phyloP scores from a whole-genome alignment of 805 yeast genomes.

The Metschnikowia dekortorum region DNA sequence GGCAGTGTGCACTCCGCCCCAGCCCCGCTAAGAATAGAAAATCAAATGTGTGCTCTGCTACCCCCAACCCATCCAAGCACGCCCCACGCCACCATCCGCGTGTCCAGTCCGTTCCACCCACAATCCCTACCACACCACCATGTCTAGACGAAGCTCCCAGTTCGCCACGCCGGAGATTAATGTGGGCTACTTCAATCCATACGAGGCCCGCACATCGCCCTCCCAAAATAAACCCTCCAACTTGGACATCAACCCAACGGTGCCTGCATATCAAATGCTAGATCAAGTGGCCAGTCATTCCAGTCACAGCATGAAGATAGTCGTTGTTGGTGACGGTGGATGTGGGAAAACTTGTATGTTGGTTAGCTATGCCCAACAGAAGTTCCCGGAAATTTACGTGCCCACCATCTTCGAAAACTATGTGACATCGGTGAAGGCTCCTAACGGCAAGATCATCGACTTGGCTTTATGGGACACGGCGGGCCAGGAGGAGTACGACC shows the following conservation, averaged over 20 bases:
- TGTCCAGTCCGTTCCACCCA: neutral
- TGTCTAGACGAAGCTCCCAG: constrained; percentile 10
- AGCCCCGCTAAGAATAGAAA: constrained; percentile 3
- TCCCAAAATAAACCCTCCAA: constrained; percentile 14
- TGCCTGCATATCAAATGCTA: constrained; percentile 33
- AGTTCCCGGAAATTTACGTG: constrained; percentile 67
- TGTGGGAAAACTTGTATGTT: constrained; percentile 85
- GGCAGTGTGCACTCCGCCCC: constrained; percentile 2
- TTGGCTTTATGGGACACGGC: constrained; percentile 87
- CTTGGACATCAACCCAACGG: constrained; percentile 28
- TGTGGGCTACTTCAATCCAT: constrained; percentile 17
- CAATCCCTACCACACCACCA: neutral
- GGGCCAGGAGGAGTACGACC: constrained; percentile 82
- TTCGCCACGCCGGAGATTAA: constrained; percentile 13
- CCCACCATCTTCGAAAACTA: constrained; percentile 85
- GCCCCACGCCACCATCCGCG: neutral
- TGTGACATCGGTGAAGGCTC: constrained; percentile 57
- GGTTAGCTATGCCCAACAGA: constrained; percentile 62
- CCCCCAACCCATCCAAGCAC: neutral
- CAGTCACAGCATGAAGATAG: constrained; percentile 48
- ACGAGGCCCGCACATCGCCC: constrained; percentile 16
- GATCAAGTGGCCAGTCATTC: constrained; percentile 17
- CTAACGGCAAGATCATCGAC: constrained; percentile 77
- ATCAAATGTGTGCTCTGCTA: constrained; percentile 3
- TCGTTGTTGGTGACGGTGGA: constrained; percentile 86